These are phyloP conservation scores for Saitozyma podzolica DNA, from an alignment of 768 basidiomycete genomes.

Conservation along the genomic window DNA sequence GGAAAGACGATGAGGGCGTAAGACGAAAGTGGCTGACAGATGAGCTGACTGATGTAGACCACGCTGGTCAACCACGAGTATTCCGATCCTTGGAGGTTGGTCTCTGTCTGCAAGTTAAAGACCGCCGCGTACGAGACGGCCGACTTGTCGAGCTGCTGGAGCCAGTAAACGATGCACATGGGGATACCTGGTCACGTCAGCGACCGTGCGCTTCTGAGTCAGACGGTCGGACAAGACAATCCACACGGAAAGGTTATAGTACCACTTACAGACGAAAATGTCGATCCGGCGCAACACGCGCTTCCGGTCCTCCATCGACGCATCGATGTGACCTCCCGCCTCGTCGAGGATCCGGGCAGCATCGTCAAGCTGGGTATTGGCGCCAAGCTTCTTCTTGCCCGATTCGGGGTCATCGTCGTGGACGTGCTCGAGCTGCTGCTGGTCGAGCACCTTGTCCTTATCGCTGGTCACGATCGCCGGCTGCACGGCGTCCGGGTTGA, in stretches of 20 bases:
- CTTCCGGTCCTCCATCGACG: constrained; percentile 19
- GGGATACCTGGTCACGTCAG: constrained; percentile 7
- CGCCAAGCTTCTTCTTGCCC: constrained; percentile 12
- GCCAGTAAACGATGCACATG: constrained; percentile 16
- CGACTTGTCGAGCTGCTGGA: constrained; percentile 42
- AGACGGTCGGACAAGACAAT: no score
- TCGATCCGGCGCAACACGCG: constrained; percentile 31
- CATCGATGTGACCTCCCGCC: constrained; percentile 24
- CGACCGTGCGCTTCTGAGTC: no score
- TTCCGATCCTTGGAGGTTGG: constrained; percentile 52
- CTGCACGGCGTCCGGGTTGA: no score
- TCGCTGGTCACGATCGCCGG: no score
- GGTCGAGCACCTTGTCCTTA: constrained; percentile 16
- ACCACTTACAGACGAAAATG: constrained; percentile 15
- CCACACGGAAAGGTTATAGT: no score
- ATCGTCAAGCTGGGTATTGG: constrained; percentile 33
- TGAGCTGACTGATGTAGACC: constrained; percentile 34
- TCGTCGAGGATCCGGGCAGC: constrained; percentile 23
- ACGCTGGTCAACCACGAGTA: constrained; percentile 58
- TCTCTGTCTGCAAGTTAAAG: constrained; percentile 53
- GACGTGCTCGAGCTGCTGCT: constrained; percentile 15
- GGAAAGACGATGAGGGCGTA: constrained; percentile 40
- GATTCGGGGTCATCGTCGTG: constrained; percentile 3
- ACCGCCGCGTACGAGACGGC: constrained; percentile 59
- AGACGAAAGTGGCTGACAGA: constrained; percentile 33